phyloP scores from a whole-genome alignment of 345 rosid genomes.

The Citrus sinensis region DNA sequence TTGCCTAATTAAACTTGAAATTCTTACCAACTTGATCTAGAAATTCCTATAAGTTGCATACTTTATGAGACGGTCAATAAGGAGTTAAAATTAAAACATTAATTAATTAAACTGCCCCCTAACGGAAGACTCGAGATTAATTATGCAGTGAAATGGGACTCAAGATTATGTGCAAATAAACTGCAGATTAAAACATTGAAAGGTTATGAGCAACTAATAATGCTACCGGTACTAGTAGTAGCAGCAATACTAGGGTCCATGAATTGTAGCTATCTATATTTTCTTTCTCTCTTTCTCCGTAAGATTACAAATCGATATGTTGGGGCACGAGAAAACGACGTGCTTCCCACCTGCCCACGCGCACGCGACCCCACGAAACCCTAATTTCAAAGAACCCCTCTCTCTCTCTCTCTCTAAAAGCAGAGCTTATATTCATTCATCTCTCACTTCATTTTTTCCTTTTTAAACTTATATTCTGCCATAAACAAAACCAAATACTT shows the following conservation, averaged over 20 bases:
- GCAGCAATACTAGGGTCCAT: not conserved
- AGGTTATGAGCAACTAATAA: constrained; percentile 12
- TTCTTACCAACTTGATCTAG: not conserved
- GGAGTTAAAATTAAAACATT: not conserved
- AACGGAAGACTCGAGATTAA: not conserved
- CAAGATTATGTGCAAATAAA: constrained; percentile 12
- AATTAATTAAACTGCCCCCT: not conserved
- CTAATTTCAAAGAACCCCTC: constrained; percentile 36
- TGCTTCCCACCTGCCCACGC: constrained; percentile 51
- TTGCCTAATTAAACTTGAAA: not conserved
- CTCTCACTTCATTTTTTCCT: too few relatives aligned
- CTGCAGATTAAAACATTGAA: constrained; percentile 3
- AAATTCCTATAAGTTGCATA: not conserved
- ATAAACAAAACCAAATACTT: not conserved
- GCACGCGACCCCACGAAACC: constrained; percentile 59
- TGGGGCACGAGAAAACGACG: constrained; percentile 43
- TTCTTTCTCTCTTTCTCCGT: not conserved
- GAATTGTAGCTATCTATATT: not conserved
- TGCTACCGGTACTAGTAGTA: too few relatives aligned
- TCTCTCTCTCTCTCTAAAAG: constrained; percentile 19
- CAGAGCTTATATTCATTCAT: constrained; percentile 16
- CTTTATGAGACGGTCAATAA: not conserved
- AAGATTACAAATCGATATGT: constrained; percentile 18
- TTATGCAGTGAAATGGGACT: not conserved
- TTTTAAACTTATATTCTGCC: too few relatives aligned